Conservation (phyloP, 2,329 filamentous ascomycete species). For the Reticulascus tulasneorum region DNA sequence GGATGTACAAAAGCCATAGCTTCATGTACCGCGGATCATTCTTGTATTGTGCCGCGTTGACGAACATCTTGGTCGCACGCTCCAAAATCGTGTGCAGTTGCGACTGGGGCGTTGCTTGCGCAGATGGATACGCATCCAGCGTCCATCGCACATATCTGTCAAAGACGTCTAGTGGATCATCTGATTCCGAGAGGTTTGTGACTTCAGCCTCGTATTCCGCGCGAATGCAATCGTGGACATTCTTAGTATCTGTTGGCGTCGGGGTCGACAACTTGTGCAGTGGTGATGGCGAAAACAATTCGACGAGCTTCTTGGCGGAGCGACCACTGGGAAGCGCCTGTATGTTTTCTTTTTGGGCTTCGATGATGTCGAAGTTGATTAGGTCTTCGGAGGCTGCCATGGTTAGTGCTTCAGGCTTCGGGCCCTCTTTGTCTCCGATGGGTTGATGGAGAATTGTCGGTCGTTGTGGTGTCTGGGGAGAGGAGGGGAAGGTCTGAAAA, state of each 20-base stretch:
- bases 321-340: slow-evolving; percentile 83
- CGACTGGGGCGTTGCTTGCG: slow-evolving; percentile 88
- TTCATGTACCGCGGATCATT: slow-evolving; percentile 93
- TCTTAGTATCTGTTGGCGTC: slow-evolving; percentile 68
- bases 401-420: slow-evolving; percentile 19
- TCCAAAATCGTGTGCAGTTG: slow-evolving; percentile 85
- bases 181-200: slow-evolving; percentile 72
- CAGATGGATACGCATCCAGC: slow-evolving; percentile 87
- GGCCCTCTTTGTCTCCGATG: slow-evolving; percentile 9
- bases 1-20: slow-evolving; percentile 91
- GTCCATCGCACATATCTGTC: slow-evolving; percentile 98
- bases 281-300: slow-evolving; percentile 69
- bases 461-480: slow-evolving; percentile 5
- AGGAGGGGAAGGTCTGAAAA: slow-evolving; percentile 1
- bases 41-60: slow-evolving; percentile 81
- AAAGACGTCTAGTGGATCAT: slow-evolving; percentile 93
- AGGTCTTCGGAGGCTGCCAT: slow-evolving; percentile 51
- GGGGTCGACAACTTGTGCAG: slow-evolving; percentile 56
- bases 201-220: slow-evolving; percentile 85
- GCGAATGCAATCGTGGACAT: slow-evolving; percentile 73
- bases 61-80: slow-evolving; percentile 86
- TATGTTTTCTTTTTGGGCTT: slow-evolving; percentile 97
- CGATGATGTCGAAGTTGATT: slow-evolving; percentile 85
- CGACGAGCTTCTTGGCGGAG: slow-evolving; percentile 83
- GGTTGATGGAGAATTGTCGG: slow-evolving; percentile 4